phyloP scores from a whole-genome alignment of 2,329 filamentous ascomycete species.

The Cadophora malorum region DNA sequence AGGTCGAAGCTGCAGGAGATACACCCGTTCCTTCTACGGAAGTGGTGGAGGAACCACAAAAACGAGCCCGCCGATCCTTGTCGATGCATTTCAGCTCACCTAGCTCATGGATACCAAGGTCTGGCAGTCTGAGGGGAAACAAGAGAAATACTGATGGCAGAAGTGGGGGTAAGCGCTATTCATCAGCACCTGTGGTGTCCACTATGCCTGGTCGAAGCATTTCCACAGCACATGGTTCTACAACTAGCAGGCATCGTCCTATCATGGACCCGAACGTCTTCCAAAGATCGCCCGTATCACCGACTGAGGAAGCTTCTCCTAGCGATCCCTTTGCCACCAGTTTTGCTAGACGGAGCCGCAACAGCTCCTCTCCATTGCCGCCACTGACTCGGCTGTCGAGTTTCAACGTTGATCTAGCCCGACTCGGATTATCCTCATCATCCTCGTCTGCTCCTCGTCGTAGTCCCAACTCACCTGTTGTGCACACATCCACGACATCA shows the following conservation, averaged over 20 bases:
- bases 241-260: slow-evolving; percentile 29
- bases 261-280: slow-evolving; percentile 40
- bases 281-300: slow-evolving; percentile 31
- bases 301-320: slow-evolving; percentile 32
- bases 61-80: slow-evolving; percentile 58
- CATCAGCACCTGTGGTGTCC: slow-evolving; percentile 57
- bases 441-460: slow-evolving; percentile 41
- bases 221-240: slow-evolving; percentile 37
- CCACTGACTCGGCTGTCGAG: slow-evolving; percentile 60
- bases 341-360: slow-evolving; percentile 45
- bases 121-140: slow-evolving; percentile 61
- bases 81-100: slow-evolving; percentile 67
- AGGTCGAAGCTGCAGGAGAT: slow-evolving; percentile 29
- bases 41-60: slow-evolving; percentile 50
- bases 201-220: slow-evolving; percentile 40
- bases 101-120: slow-evolving; percentile 61
- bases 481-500: slow-evolving; percentile 42
- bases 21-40: slow-evolving; percentile 38
- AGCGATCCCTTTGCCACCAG: slow-evolving; percentile 38
- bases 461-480: slow-evolving; percentile 40
- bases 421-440: slow-evolving; percentile 53
- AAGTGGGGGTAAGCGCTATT: slow-evolving; percentile 56
- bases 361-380: slow-evolving; percentile 61
- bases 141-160: slow-evolving; percentile 56
- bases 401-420: slow-evolving; percentile 60